A percentile compares a stretch with the other conserved stretches of the same genome.
These are phyloP conservation scores for Sarocladiaceae sp. DNA, from an alignment of 2,329 filamentous ascomycete genomes.

Conservation along the genomic window DNA sequence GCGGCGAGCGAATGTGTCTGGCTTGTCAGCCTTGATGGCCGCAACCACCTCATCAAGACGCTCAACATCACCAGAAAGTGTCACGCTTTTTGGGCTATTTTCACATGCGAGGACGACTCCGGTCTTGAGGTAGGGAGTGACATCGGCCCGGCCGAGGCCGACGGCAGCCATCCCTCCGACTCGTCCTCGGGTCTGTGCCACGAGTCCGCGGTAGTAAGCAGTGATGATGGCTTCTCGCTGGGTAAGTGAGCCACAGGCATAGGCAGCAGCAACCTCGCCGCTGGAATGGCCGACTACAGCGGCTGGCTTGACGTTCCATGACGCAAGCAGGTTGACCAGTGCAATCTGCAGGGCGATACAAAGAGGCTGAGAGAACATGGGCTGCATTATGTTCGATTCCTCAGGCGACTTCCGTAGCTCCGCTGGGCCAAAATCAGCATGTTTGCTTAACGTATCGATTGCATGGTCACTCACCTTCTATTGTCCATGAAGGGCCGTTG, in stretches of 20 bases:
- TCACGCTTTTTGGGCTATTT: conserved; percentile 30
- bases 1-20: conserved; percentile 22
- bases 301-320: conserved; percentile 33
- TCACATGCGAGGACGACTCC: conserved; percentile 28
- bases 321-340: conserved; percentile 35
- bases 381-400: conserved; percentile 16
- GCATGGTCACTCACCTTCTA: no score
- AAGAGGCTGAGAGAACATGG: conserved; percentile 37
- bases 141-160: conserved; percentile 25
- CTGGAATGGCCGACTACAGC: conserved; percentile 39
- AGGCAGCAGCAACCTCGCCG: conserved; percentile 43
- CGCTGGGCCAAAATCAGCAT: no score
- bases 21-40: conserved; percentile 20
- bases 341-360: conserved; percentile 43
- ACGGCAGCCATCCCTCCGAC: conserved; percentile 31
- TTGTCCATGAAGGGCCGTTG: no score
- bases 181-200: conserved; percentile 7
- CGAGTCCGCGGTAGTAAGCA: conserved; percentile 32
- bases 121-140: conserved; percentile 19
- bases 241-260: conserved; percentile 30
- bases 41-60: conserved; percentile 20
- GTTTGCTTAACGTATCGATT: no score
- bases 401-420: no score
- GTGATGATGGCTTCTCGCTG: conserved; percentile 31
- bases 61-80: conserved; percentile 24